Evolutionary conservation across 805 yeast species (phyloP).

Genomic region (Dipodascus albidus): DNA sequence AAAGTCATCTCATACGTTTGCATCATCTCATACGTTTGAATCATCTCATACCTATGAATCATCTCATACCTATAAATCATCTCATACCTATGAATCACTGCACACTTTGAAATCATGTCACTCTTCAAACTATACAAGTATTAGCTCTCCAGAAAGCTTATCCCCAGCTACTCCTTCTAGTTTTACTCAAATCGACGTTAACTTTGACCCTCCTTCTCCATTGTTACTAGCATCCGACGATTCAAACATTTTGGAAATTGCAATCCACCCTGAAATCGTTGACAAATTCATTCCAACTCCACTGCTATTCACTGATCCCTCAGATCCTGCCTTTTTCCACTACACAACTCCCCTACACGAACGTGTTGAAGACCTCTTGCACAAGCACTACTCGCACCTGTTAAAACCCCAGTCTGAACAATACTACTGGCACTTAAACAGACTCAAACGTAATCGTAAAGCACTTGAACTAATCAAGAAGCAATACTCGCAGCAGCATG

Average conservation of each 20-base stretch:
- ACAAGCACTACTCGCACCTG: neutral
- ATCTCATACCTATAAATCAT: neutral
- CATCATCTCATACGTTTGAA: neutral
- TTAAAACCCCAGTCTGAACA: neutral
- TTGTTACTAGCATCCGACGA: conserved; percentile 10
- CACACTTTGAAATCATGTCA: neutral
- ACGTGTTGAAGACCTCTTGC: neutral
- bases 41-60: neutral
- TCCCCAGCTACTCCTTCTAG: neutral
- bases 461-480: neutral
- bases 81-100: neutral
- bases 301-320: neutral
- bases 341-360: neutral
- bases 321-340: neutral
- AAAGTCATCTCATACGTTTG: too few relatives aligned
- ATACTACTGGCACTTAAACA: neutral
- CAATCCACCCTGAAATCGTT: neutral
- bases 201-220: conserved; percentile 14
- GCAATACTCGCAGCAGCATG: neutral
- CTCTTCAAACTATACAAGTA: too few relatives aligned
- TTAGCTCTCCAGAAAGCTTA: neutral
- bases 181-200: conserved; percentile 7
- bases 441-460: neutral
- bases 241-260: conserved; percentile 3
- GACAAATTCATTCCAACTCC: neutral